Evolutionary conservation across 2,329 filamentous ascomycete species (phyloP).

Genomic region (Ophiostoma ulmi): DNA sequence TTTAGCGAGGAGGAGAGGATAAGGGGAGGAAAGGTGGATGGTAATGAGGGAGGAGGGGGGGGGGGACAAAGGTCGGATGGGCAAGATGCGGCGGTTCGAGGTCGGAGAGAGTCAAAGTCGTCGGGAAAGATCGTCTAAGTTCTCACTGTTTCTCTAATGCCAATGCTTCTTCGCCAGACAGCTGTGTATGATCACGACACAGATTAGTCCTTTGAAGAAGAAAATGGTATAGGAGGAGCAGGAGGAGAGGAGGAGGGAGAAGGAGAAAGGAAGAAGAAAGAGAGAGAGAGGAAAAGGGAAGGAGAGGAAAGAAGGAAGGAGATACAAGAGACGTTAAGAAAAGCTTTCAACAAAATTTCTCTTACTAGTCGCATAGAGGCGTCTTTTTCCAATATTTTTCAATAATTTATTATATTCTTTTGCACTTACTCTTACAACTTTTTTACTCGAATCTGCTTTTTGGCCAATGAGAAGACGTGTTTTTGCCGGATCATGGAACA

Average conservation of each 20-base stretch:
- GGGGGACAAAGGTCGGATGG: neutral
- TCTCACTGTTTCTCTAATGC: conserved; percentile 22
- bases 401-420: conserved; percentile 5
- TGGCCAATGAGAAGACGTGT: conserved; percentile 14
- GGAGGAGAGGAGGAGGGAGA: conserved; percentile 14
- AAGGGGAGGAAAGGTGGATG: too few species aligned
- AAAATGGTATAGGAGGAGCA: neutral
- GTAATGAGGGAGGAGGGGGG: neutral
- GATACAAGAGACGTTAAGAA: neutral
- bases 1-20: neutral
- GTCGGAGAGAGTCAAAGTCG: conserved; percentile 10
- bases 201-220: conserved; percentile 24
- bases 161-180: conserved; percentile 26
- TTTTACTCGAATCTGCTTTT: neutral
- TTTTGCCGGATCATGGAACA: conserved; percentile 16
- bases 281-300: conserved; percentile 10
- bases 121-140: conserved; percentile 3
- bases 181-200: conserved; percentile 20
- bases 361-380: conserved; percentile 19
- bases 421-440: conserved; percentile 19
- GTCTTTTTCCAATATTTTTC: conserved; percentile 11
- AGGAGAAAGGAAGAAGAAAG: neutral
- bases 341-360: conserved; percentile 21
- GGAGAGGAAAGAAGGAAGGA: neutral
- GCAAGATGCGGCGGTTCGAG: neutral